Evolutionary conservation across 345 rosid genomes (phyloP).

Genomic region (Bretschneidera sinensis): DNA sequence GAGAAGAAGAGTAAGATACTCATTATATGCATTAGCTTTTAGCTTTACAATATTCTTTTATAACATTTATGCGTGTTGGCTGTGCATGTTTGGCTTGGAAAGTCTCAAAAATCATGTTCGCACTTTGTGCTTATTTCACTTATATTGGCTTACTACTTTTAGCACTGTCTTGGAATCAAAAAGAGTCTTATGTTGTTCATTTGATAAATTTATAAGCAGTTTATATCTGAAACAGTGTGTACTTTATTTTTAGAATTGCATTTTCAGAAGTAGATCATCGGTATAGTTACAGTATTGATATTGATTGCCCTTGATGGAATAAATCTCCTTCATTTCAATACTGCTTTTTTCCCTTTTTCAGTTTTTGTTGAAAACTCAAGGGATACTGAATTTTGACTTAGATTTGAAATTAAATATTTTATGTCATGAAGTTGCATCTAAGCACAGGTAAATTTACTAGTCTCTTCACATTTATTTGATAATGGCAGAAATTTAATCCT

Average conservation of each 20-base stretch:
- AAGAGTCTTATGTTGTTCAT: not conserved
- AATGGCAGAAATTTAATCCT: not conserved
- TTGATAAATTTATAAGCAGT: too few relatives aligned
- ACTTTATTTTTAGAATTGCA: too few relatives aligned
- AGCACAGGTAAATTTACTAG: not conserved
- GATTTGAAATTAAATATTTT: not conserved
- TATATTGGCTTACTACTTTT: too few relatives aligned
- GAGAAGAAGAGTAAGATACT: conserved; percentile 94
- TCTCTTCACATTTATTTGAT: not conserved
- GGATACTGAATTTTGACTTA: not conserved
- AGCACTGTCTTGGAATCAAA: too few relatives aligned
- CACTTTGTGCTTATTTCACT: conserved; percentile 8
- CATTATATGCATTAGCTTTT: conserved; percentile 10
- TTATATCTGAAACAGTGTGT: too few relatives aligned
- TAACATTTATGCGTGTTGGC: not conserved
- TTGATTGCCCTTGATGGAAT: too few relatives aligned
- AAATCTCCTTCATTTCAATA: too few relatives aligned
- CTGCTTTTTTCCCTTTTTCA: too few relatives aligned
- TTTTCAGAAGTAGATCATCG: too few relatives aligned
- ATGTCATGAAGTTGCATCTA: not conserved
- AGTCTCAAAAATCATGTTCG: not conserved
- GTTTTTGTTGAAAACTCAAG: too few relatives aligned
- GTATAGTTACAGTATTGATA: too few relatives aligned
- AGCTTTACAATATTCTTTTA: conserved; percentile 8
- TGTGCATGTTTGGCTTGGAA: not conserved